Conservation (phyloP, 805 yeast species). For the Lachancea quebecensis region DNA sequence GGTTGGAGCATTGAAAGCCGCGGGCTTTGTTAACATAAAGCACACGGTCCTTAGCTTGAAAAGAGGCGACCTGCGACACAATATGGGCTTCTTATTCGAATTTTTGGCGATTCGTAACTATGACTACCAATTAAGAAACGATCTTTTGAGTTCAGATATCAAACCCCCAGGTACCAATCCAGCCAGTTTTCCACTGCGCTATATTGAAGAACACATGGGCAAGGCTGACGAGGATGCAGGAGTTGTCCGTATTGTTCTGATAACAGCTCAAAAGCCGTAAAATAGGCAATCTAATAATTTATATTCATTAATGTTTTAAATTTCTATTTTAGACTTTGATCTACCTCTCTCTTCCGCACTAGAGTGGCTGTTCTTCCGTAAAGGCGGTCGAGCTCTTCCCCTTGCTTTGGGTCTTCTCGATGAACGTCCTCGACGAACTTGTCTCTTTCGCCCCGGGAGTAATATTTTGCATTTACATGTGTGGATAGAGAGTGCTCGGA, state of each 20-base stretch:
- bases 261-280: conserved; percentile 27
- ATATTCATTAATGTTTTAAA: too few species aligned
- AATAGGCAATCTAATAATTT: not conserved
- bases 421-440: conserved; percentile 36
- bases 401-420: conserved; percentile 37
- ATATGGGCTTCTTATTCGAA: conserved; percentile 28
- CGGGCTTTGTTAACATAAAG: conserved; percentile 26
- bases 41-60: conserved; percentile 22
- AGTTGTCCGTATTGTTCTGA: conserved; percentile 18
- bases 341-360: conserved; percentile 9
- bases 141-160: conserved; percentile 10
- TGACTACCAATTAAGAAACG: conserved; percentile 17
- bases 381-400: conserved; percentile 30
- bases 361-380: conserved; percentile 23
- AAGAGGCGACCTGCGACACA: conserved; percentile 24
- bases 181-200: conserved; percentile 19
- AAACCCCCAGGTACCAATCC: conserved; percentile 18
- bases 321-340: too few species aligned
- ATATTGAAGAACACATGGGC: conserved; percentile 25
- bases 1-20: conserved; percentile 20
- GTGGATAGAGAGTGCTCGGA: conserved; percentile 27
- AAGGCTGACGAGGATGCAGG: conserved; percentile 25
- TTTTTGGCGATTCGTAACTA: conserved; percentile 16
- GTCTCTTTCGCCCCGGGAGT: conserved; percentile 38
- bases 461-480: conserved; percentile 38